These are phyloP conservation scores for Podaxis sp. DNA, from an alignment of 768 basidiomycete species.

Conservation along the genomic window DNA sequence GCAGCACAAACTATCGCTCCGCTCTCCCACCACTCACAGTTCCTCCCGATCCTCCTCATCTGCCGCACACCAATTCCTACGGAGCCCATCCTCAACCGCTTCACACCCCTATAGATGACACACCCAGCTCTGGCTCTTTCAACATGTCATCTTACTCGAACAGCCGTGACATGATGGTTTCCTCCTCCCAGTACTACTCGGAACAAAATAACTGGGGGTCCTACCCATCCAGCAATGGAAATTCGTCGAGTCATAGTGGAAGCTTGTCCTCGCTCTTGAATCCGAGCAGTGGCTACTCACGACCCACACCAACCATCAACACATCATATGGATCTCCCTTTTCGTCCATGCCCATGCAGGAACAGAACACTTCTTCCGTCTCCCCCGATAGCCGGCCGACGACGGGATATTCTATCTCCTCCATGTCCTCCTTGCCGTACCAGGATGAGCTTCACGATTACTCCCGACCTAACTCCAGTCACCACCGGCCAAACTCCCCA, in stretches of 20 bases:
- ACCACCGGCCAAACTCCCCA: slow-evolving; percentile 70
- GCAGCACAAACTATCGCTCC: slow-evolving; percentile 54
- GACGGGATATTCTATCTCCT: slow-evolving; percentile 84
- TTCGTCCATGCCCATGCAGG: slow-evolving; percentile 66
- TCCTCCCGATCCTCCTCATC: slow-evolving; percentile 67
- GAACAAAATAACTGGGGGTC: slow-evolving; percentile 57
- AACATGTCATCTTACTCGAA: slow-evolving; percentile 43
- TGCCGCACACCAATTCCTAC: slow-evolving; percentile 51
- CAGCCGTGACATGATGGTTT: slow-evolving; percentile 45
- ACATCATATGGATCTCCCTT: slow-evolving; percentile 72
- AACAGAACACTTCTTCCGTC: slow-evolving; percentile 67
- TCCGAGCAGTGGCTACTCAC: slow-evolving; percentile 57
- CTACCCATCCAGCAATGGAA: slow-evolving; percentile 42
- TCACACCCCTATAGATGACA: slow-evolving; percentile 67
- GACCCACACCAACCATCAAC: slow-evolving; percentile 69
- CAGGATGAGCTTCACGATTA: slow-evolving; percentile 63
- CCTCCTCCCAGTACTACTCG: slow-evolving; percentile 53
- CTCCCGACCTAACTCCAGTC: slow-evolving; percentile 72
- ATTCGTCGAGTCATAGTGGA: slow-evolving; percentile 63
- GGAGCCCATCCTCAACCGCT: slow-evolving; percentile 63
- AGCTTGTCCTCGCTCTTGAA: slow-evolving; percentile 79
- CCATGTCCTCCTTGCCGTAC: slow-evolving; percentile 74
- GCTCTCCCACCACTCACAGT: slow-evolving; percentile 81
- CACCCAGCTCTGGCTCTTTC: slow-evolving; percentile 48
- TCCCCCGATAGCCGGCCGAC: slow-evolving; percentile 86